Base-by-base conservation (phyloP, 2,329 filamentous ascomycete species). In the Phialocephala sp. region DNA sequence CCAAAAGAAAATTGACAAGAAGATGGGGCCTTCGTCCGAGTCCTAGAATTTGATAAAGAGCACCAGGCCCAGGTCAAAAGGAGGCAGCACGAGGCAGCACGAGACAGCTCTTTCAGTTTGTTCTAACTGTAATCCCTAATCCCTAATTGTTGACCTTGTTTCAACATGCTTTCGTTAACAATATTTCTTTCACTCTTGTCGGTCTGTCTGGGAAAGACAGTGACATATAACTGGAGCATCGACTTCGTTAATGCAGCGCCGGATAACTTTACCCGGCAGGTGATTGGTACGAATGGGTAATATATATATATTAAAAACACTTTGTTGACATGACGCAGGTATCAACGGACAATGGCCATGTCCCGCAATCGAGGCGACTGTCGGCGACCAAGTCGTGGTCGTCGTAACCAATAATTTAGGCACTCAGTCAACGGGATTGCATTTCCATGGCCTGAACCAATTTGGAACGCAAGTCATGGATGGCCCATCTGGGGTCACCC, bases 401-500 rank as follows among this genome's bases (percentile, higher is more conserved):
- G 83, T 82, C 64, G 73, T 85, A 20, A 75, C 76, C 68, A 87
- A 87, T 75, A 74, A 78, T 37, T 79, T 87, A 8, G 68, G 68
- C 37, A 85, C 86, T 71, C 77, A 85, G 72, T 81, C 81, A 4
- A 85, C 83, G 4, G 81, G 81, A 54, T 65, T 85, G 1, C 83
- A 81, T 75, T 90, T 85, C 75, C 88, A 90, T 74, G 88, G 88
- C 27, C 75, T 89, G 66, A 82, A 79, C 74, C 84, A 87, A 76
- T 78, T 81, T 70, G 79, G 80, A 41, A 86, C 83, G 1, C 79
- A 77, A 5, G 77, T 82, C 37, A 87, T 89, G 83, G 88, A 91
- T 74, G 88, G 88, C 0, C 82, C 85, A 2, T 78, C 77, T 2
- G 80, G 80, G 15, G 81, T 85, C 4, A 85, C 84, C 0, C 71